Evolutionary conservation across 1,139 yeast species (phyloP), one percentile per base, ranked within the genome.

Genomic region (Nakaseomyces delphensis): DNA sequence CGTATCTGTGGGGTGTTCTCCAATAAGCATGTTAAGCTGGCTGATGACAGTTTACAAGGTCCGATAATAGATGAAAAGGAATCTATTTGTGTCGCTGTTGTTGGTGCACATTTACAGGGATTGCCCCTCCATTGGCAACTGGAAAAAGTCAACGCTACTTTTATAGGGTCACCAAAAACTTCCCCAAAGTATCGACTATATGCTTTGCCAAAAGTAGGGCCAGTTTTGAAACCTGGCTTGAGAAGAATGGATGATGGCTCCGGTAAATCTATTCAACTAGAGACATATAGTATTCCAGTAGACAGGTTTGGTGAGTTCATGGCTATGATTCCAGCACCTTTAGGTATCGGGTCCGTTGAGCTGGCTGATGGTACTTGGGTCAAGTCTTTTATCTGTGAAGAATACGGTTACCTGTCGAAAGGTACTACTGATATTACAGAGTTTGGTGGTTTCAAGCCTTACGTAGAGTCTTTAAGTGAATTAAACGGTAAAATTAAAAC

Each of bases 121-220:
- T 76, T 85, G 70, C 89, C 89, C 43, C 72, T 91, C 52, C 89
- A 91, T 63, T 87, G 96, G 96, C 98, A 91, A 67, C 71, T 91
- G 49, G 82, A 83, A 54, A 76, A 83, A 60, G 94, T 83, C 40
- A 75, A 80, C 55, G 97, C 97, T n/a, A 67, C 77, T 3, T 77
- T 84, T 46, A 54, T 80, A 6, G 70, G 73, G 52, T 69, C 76
- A 27, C 79, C 95, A 4, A 73, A 71, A 31, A 85, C 97, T 3
- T 70, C 95, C 1, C 59, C 72, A n/a, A 70, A 77, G 49, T 91
- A 91, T 64, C 73, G 74, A 53, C 68, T 91, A 33, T 89, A 82
- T 57, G 95, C 95, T 1, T 70, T 91, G 50, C 94, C 95, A 6
- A 77, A 77, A 52, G 64, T 68, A 14, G 73, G 79, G 0, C 89